Percentiles rank a stretch among this genome's conserved stretches.
phyloP scores from a whole-genome alignment of 2,329 filamentous ascomycete genomes.

The Scleromitrula shiraiana region DNA sequence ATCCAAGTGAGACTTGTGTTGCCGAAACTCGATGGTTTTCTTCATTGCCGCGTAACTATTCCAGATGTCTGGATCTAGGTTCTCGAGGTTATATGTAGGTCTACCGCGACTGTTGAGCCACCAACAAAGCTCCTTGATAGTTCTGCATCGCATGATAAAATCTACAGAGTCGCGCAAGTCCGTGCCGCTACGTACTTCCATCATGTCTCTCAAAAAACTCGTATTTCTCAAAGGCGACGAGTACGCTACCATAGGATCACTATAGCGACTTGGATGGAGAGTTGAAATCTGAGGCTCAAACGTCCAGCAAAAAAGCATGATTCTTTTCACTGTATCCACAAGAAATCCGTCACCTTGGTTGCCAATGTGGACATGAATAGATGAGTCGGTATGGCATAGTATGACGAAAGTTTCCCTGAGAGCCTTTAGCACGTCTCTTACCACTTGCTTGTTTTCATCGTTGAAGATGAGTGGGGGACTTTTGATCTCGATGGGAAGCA shows the following conservation, averaged over 20 bases:
- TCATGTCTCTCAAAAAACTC: no score
- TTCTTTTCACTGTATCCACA: background rate
- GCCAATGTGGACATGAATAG: constrained; percentile 2
- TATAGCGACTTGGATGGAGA: background rate
- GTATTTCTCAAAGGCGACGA: background rate
- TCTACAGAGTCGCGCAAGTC: background rate
- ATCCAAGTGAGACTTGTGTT: constrained; percentile 1
- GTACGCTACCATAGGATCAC: no score
- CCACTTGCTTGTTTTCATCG: background rate
- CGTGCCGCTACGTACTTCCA: background rate
- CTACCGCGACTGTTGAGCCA: background rate
- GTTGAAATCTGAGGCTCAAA: constrained; percentile 2
- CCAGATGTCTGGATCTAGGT: background rate
- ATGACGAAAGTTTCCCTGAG: background rate
- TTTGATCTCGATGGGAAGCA: background rate
- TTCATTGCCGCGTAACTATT: background rate
- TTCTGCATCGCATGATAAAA: background rate
- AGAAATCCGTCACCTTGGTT: background rate
- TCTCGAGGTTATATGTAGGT: background rate
- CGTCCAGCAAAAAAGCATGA: background rate
- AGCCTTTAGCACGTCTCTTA: background rate
- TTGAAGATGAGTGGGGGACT: background rate
- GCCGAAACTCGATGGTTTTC: constrained; percentile 6
- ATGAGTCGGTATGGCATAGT: background rate
- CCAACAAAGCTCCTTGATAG: background rate